phyloP scores from a whole-genome alignment of 1,284 basidiomycete genomes.

The Volvariella surrecta region DNA sequence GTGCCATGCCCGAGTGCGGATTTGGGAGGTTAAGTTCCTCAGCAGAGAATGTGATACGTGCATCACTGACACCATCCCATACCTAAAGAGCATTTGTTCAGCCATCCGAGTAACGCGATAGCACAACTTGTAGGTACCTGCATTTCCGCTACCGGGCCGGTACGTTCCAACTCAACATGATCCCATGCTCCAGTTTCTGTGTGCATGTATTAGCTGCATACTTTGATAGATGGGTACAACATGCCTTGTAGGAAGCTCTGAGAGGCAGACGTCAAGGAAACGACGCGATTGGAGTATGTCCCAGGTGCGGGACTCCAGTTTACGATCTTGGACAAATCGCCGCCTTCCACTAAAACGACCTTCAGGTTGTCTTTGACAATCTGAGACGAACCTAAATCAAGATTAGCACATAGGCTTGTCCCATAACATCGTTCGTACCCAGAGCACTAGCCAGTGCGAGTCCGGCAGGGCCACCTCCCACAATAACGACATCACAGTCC shows the following conservation, averaged over 20 bases:
- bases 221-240: too few relatives aligned
- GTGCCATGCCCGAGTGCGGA: conserved; percentile 54
- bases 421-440: conserved; percentile 32
- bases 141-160: conserved; percentile 76
- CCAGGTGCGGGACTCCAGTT: conserved; percentile 55
- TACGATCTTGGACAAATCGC: conserved; percentile 61
- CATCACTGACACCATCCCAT: conserved; percentile 83
- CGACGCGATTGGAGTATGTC: conserved; percentile 82
- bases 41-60: conserved; percentile 67
- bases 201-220: conserved; percentile 2
- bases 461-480: conserved; percentile 91
- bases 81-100: conserved; percentile 40
- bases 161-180: conserved; percentile 65
- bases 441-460: conserved; percentile 85
- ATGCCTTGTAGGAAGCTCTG: conserved; percentile 68
- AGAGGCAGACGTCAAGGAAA: conserved; percentile 84
- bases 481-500: conserved; percentile 83
- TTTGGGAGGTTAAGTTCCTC: conserved; percentile 33
- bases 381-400: conserved; percentile 43
- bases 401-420: background rate
- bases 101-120: conserved; percentile 4
- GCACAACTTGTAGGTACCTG: conserved; percentile 40
- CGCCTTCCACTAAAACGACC: conserved; percentile 75
- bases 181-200: conserved; percentile 81
- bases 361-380: conserved; percentile 39